Evolutionary conservation across 2,329 filamentous ascomycete species (phyloP).

Genomic region (Dactylonectria estremocensis): DNA sequence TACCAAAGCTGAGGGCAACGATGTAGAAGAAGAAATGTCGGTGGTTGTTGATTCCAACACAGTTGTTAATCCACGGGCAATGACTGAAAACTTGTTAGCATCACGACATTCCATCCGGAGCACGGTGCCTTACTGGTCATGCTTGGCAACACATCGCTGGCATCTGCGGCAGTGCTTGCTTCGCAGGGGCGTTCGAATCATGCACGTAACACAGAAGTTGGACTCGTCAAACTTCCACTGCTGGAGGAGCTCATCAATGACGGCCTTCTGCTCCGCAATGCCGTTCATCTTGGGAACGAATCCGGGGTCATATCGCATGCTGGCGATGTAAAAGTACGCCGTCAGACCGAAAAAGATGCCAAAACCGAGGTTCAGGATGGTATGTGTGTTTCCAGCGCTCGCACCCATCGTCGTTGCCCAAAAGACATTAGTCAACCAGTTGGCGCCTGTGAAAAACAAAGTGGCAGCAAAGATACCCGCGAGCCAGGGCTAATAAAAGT

Average conservation of each 20-base stretch:
- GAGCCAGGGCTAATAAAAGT: conserved; percentile 79
- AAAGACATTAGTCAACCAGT: conserved; percentile 79
- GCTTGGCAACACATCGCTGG: conserved; percentile 92
- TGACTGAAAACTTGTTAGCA: conserved; percentile 71
- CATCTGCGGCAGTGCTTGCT: conserved; percentile 97
- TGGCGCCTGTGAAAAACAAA: conserved; percentile 83
- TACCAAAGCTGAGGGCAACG: conserved; percentile 81
- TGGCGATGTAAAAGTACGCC: conserved; percentile 87
- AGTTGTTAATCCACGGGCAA: conserved; percentile 98
- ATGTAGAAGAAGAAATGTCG: conserved; percentile 96
- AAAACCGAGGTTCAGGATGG: conserved; percentile 86
- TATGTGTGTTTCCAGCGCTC: conserved; percentile 61
- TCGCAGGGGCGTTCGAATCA: conserved; percentile 91
- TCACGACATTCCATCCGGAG: neutral
- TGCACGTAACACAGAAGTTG: conserved; percentile 95
- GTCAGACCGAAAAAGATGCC: conserved; percentile 75
- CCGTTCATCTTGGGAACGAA: conserved; percentile 93
- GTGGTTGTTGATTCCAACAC: conserved; percentile 95
- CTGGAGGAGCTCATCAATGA: conserved; percentile 88
- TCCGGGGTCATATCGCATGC: conserved; percentile 92
- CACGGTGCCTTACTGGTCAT: conserved; percentile 83
- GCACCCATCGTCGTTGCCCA: conserved; percentile 41
- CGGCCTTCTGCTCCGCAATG: conserved; percentile 89
- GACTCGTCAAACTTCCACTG: conserved; percentile 93
- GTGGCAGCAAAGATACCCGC: conserved; percentile 93